Evolutionary conservation across 768 basidiomycete species (phyloP).

Genomic region (Chalciporus piperatus): DNA sequence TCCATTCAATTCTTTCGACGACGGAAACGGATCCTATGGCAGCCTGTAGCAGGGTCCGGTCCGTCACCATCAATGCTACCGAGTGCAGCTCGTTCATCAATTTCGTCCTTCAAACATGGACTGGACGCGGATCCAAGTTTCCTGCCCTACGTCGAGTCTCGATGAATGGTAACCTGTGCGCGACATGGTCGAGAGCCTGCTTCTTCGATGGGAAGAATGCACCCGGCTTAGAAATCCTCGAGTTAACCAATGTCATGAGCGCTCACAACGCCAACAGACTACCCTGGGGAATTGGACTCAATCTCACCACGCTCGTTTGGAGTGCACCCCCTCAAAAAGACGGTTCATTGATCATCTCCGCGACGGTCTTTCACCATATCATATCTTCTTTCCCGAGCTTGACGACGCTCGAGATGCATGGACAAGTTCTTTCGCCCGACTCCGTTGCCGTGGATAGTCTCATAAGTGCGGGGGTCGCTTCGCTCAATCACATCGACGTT

Average conservation of each 20-base stretch:
- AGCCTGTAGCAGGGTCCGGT: constrained; percentile 14
- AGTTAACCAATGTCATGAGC: constrained; percentile 20
- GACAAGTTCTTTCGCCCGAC: constrained; percentile 11
- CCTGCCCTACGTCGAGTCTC: constrained; percentile 6
- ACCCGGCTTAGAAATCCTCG: constrained; percentile 10
- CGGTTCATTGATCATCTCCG: constrained; percentile 14
- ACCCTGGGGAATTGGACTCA: constrained; percentile 11
- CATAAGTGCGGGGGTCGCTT: background rate
- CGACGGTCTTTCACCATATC: constrained; percentile 16
- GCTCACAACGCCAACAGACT: constrained; percentile 4
- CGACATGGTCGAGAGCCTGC: constrained; percentile 17
- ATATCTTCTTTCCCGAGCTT: constrained; percentile 21
- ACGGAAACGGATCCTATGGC: background rate
- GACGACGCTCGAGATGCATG: constrained; percentile 18
- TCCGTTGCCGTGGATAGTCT: constrained; percentile 2
- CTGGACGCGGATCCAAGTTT: constrained; percentile 11
- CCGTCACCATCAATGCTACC: constrained; percentile 14
- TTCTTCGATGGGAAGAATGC: constrained; percentile 21
- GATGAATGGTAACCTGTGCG: constrained; percentile 14
- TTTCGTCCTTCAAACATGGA: constrained; percentile 21
- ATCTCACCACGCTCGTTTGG: constrained; percentile 25
- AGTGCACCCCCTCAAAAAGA: constrained; percentile 5
- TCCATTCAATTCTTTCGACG: constrained; percentile 13
- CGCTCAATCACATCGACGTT: constrained; percentile 10
- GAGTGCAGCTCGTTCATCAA: constrained; percentile 15